A percentile compares a stretch with the other conserved stretches of the same genome.
Conservation (phyloP, 768 basidiomycete genomes). For the Suillus cothurnatus region DNA sequence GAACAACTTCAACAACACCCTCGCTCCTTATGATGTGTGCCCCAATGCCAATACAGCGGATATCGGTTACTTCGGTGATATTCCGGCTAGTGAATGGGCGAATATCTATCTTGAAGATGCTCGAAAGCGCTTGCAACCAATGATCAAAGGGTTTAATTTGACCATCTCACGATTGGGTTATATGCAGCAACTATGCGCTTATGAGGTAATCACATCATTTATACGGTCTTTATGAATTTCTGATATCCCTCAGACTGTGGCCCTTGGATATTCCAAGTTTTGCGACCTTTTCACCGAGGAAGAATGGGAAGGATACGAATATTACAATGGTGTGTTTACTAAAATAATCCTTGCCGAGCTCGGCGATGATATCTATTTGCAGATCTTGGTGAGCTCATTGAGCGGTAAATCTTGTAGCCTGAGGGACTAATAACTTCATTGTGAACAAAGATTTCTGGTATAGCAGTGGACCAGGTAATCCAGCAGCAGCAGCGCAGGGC, state of each 20-base stretch:
- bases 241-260: slow-evolving; percentile 39
- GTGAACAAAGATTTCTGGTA: slow-evolving; percentile 33
- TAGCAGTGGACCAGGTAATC: slow-evolving; percentile 44
- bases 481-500: slow-evolving; percentile 40
- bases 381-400: slow-evolving; percentile 5
- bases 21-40: slow-evolving; percentile 43
- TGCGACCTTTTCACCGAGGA: slow-evolving; percentile 52
- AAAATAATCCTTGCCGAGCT: too few relatives aligned
- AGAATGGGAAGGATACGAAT: slow-evolving; percentile 55
- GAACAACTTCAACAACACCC: slow-evolving; percentile 48
- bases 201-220: slow-evolving; percentile 31
- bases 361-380: background rate
- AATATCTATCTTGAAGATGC: slow-evolving; percentile 42
- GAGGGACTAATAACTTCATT: background rate
- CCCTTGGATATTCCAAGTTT: slow-evolving; percentile 50
- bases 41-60: slow-evolving; percentile 33
- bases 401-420: slow-evolving; percentile 18
- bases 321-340: slow-evolving; percentile 33
- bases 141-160: slow-evolving; percentile 36
- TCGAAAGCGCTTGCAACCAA: slow-evolving; percentile 32
- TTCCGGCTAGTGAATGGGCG: slow-evolving; percentile 38
- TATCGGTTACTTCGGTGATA: slow-evolving; percentile 23
- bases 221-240: background rate
- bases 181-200: slow-evolving; percentile 43
- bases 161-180: slow-evolving; percentile 29